Percentiles rank a stretch among this genome's conserved stretches.
phyloP scores from a whole-genome alignment of 2,329 filamentous ascomycete species.

The Fusarium sarcochroum region DNA sequence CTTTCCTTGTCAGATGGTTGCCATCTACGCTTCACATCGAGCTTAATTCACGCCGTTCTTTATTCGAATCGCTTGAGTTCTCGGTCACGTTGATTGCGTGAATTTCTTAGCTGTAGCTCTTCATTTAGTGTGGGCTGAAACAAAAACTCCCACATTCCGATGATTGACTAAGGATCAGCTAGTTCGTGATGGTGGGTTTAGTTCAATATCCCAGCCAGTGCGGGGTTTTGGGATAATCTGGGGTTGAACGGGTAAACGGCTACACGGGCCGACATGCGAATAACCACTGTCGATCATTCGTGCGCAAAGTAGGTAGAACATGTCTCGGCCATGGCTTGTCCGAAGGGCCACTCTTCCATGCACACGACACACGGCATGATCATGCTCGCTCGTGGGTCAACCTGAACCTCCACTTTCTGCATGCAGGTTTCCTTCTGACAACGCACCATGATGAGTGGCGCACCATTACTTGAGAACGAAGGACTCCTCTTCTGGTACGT shows the following conservation, averaged over 20 bases:
- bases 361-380: not conserved
- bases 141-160: no score
- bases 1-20: no score
- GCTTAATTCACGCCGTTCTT: no score
- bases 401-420: slow-evolving; percentile 11
- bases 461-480: not conserved
- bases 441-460: slow-evolving; percentile 6
- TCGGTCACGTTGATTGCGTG: no score
- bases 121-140: no score
- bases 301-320: not conserved
- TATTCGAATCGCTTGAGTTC: no score
- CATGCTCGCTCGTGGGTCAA: not conserved
- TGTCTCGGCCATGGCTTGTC: not conserved
- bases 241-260: slow-evolving; percentile 9
- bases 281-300: slow-evolving; percentile 2
- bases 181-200: not conserved
- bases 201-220: not conserved
- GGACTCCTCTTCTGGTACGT: not conserved
- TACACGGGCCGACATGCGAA: slow-evolving; percentile 9
- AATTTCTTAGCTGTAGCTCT: no score
- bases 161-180: not conserved
- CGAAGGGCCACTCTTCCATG: not conserved
- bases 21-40: no score
- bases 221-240: slow-evolving; percentile 3
- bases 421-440: slow-evolving; percentile 18